phyloP scores from a whole-genome alignment of 805 yeast species.

The Pichia gijzeniarum region DNA sequence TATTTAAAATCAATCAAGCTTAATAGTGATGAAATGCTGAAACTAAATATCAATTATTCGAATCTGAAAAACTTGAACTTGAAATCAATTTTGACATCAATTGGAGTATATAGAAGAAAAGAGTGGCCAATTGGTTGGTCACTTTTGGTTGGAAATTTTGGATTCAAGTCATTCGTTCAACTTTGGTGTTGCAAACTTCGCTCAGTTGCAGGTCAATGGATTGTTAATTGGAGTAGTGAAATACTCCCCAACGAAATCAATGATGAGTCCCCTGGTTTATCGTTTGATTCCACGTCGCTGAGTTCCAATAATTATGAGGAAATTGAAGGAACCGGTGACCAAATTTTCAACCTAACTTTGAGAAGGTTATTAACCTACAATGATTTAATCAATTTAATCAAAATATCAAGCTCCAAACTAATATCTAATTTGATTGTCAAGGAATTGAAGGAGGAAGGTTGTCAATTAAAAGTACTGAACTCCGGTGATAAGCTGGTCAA shows the following conservation, averaged over 20 bases:
- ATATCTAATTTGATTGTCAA: constrained; percentile 48
- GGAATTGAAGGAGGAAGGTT: constrained; percentile 37
- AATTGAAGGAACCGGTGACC: not conserved
- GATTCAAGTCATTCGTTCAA: constrained; percentile 31
- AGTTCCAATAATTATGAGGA: not conserved
- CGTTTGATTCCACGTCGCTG: not conserved
- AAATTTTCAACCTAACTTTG: too few species aligned
- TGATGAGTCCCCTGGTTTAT: not conserved
- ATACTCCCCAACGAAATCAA: constrained; percentile 13
- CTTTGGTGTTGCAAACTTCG: constrained; percentile 52
- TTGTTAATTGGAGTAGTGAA: constrained; percentile 43
- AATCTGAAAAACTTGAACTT: constrained; percentile 21
- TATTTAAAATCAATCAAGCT: constrained; percentile 48
- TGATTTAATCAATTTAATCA: constrained; percentile 36
- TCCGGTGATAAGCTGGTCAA: constrained; percentile 17
- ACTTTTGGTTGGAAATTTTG: constrained; percentile 34
- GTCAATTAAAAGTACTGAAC: constrained; percentile 32
- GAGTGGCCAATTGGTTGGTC: constrained; percentile 58
- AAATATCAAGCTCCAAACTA: constrained; percentile 40
- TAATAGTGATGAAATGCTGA: constrained; percentile 39
- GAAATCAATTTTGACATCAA: constrained; percentile 19
- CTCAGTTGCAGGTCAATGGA: constrained; percentile 48
- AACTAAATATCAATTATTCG: constrained; percentile 32
- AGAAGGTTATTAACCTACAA: constrained; percentile 25
- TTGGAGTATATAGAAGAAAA: constrained; percentile 38